A percentile compares a stretch with the other conserved stretches of the same genome.
Evolutionary conservation across 2,329 filamentous ascomycete species (phyloP).

Genomic region (Xylariaceae sp.): DNA sequence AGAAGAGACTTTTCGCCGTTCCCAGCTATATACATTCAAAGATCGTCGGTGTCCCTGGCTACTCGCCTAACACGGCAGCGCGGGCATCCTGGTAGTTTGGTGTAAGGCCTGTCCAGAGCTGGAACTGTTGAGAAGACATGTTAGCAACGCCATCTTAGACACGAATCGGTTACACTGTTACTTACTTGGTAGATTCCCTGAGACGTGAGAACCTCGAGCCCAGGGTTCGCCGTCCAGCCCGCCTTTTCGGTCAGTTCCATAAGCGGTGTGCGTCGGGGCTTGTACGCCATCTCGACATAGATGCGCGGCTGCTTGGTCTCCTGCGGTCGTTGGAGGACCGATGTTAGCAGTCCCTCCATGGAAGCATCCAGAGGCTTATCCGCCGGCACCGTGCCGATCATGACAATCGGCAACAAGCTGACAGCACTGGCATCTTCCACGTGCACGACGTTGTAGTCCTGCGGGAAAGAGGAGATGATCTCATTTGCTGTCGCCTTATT

Average conservation of each 20-base stretch:
- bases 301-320: slow-evolving; percentile 45
- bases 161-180: slow-evolving; percentile 13
- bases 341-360: slow-evolving; percentile 60
- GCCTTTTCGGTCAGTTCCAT: slow-evolving; percentile 76
- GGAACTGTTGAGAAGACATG: slow-evolving; percentile 49
- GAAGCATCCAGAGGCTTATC: slow-evolving; percentile 72
- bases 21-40: not conserved
- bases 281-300: slow-evolving; percentile 94
- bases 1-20: not conserved
- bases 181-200: slow-evolving; percentile 84
- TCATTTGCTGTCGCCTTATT: slow-evolving; percentile 61
- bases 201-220: slow-evolving; percentile 80
- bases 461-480: slow-evolving; percentile 68
- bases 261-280: slow-evolving; percentile 73
- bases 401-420: slow-evolving; percentile 56
- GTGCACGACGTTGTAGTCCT: slow-evolving; percentile 62
- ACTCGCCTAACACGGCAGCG: slow-evolving; percentile 48
- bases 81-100: slow-evolving; percentile 68
- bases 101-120: slow-evolving; percentile 77
- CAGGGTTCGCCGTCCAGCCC: slow-evolving; percentile 79
- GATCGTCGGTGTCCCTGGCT: slow-evolving; percentile 1
- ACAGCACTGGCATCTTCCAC: slow-evolving; percentile 46
- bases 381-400: slow-evolving; percentile 86
- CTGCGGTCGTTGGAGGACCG: slow-evolving; percentile 42
- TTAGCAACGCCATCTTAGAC: not conserved